Conservation (phyloP, 768 basidiomycete genomes). For the Sporobolomyces roseus region DNA sequence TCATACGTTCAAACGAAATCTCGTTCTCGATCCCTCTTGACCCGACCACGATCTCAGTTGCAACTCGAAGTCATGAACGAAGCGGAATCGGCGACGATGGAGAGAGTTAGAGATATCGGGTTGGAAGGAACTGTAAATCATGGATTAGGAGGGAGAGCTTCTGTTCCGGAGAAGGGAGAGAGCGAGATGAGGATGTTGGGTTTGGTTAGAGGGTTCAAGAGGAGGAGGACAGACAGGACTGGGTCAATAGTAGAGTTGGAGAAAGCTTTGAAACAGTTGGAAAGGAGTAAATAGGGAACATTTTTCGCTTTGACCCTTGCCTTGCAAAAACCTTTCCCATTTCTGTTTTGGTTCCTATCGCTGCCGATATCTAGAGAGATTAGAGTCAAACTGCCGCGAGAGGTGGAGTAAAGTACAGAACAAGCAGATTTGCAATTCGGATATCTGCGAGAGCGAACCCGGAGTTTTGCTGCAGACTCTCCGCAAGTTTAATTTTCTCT, state of each 20-base stretch:
- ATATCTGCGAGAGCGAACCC: too few species aligned
- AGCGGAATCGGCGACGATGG: slow-evolving; percentile 14
- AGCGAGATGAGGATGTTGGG: background rate
- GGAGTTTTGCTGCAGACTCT: too few species aligned
- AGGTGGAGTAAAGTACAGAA: too few species aligned
- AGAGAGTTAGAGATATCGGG: background rate
- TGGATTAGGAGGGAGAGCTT: background rate
- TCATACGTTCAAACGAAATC: background rate
- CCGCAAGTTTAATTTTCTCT: background rate
- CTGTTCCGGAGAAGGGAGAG: background rate
- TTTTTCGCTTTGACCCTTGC: too few species aligned
- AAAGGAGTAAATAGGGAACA: too few species aligned
- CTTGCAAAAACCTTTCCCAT: too few species aligned
- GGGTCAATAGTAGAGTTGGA: background rate
- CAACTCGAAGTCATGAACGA: slow-evolving; percentile 10
- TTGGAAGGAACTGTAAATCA: background rate
- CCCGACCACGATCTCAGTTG: background rate
- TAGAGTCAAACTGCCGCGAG: too few species aligned
- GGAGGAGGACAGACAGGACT: background rate
- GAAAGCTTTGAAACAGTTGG: too few species aligned
- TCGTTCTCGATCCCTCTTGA: background rate
- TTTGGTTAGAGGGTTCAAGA: background rate
- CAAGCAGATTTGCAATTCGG: too few species aligned
- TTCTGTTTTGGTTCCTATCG: too few species aligned
- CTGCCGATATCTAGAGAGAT: too few species aligned